phyloP scores from a whole-genome alignment of 352 stramenopile species.

The Detonula confervacea region DNA sequence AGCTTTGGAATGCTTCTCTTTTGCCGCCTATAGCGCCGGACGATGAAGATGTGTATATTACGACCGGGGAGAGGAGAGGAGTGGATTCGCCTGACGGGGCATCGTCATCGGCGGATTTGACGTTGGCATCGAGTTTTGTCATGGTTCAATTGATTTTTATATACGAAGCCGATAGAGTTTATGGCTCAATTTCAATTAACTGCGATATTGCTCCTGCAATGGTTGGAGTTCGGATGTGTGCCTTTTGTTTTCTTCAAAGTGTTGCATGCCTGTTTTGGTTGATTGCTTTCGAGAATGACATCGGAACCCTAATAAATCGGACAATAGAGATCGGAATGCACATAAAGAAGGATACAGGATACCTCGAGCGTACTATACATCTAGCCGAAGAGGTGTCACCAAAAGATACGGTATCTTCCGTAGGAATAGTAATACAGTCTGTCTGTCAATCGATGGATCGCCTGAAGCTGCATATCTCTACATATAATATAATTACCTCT shows the following conservation, averaged over 20 bases:
- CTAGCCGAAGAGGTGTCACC: not conserved
- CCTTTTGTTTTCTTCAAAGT: not conserved
- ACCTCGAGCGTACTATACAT: no score
- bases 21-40: not conserved
- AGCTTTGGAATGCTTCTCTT: conserved; percentile 26
- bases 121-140: conserved; percentile 13
- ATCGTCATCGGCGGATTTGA: conserved; percentile 15
- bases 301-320: not conserved
- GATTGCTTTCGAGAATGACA: not conserved
- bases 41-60: not conserved
- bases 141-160: conserved; percentile 13
- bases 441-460: no score
- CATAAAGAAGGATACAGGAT: no score
- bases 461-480: no score
- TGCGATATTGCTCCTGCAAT: no score
- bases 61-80: conserved; percentile 22
- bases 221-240: not conserved
- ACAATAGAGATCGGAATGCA: not conserved
- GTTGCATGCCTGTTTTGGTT: no score
- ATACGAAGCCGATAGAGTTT: not conserved
- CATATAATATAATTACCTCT: no score
- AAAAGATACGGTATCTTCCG: no score
- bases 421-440: no score
- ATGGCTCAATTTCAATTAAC: no score
- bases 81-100: conserved; percentile 27